Evolutionary conservation across 768 basidiomycete species (phyloP).

Genomic region (Ramaria rubella): DNA sequence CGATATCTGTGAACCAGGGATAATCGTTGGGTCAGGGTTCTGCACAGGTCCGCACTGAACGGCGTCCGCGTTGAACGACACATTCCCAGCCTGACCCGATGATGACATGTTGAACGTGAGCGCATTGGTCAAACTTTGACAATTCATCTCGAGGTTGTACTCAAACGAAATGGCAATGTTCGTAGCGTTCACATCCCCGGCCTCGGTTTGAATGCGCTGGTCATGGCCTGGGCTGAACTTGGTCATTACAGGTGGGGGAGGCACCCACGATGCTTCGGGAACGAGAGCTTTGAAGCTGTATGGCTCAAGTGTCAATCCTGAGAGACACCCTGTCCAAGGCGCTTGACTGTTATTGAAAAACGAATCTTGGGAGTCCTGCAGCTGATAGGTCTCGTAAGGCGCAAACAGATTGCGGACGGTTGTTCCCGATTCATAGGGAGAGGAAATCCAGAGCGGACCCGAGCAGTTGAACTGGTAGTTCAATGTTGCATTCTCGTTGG

Average conservation of each 20-base stretch:
- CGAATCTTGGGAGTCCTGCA: slow-evolving; percentile 58
- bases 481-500: slow-evolving; percentile 74
- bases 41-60: slow-evolving; percentile 42
- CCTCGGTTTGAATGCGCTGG: slow-evolving; percentile 50
- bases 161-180: slow-evolving; percentile 63
- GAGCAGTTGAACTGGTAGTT: slow-evolving; percentile 61
- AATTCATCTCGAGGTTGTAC: slow-evolving; percentile 75
- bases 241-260: slow-evolving; percentile 67
- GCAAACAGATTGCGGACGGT: slow-evolving; percentile 68
- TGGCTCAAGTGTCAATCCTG: slow-evolving; percentile 54
- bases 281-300: slow-evolving; percentile 83
- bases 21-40: slow-evolving; percentile 39
- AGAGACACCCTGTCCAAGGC: slow-evolving; percentile 73
- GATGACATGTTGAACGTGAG: slow-evolving; percentile 65
- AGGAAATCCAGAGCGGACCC: slow-evolving; percentile 60
- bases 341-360: slow-evolving; percentile 52
- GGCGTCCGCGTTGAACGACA: slow-evolving; percentile 42
- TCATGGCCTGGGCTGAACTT: slow-evolving; percentile 86
- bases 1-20: slow-evolving; percentile 53
- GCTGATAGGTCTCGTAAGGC: slow-evolving; percentile 75
- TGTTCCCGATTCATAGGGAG: slow-evolving; percentile 62
- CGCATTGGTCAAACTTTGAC: slow-evolving; percentile 54
- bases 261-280: slow-evolving; percentile 56
- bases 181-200: slow-evolving; percentile 46
- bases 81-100: slow-evolving; percentile 52